A percentile compares a stretch with the other conserved stretches of the same genome.
Evolutionary conservation across 805 yeast genomes (phyloP).

Genomic region (Teunomyces aglyptinius): DNA sequence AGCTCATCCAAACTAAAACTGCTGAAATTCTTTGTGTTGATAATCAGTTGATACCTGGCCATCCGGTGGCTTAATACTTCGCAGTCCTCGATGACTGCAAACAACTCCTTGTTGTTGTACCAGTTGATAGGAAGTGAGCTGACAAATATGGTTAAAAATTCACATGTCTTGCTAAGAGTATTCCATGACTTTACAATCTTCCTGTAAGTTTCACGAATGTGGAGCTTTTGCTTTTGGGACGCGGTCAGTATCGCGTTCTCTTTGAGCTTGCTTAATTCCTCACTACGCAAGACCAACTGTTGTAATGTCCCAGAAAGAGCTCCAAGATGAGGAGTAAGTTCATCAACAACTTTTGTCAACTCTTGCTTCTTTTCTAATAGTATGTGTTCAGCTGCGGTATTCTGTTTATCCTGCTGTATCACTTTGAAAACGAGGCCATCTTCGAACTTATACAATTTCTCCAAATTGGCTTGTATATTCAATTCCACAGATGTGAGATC

Average conservation of each 20-base stretch:
- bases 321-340: neutral
- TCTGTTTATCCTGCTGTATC: conserved; percentile 10
- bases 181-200: conserved; percentile 19
- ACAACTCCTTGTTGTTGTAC: conserved; percentile 30
- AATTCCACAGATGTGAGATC: conserved; percentile 28
- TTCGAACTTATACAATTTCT: conserved; percentile 14
- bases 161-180: conserved; percentile 19
- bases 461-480: conserved; percentile 20
- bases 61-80: conserved; percentile 21
- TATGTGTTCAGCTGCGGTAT: neutral
- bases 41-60: conserved; percentile 15
- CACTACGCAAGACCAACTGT: neutral
- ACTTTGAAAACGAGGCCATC: conserved; percentile 14
- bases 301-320: neutral
- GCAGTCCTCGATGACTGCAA: conserved; percentile 27
- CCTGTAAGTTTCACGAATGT: conserved; percentile 4
- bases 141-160: conserved; percentile 32
- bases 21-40: conserved; percentile 15
- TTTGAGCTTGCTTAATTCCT: conserved; percentile 6
- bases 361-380: neutral
- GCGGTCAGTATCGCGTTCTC: neutral
- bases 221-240: neutral
- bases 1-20: conserved; percentile 18
- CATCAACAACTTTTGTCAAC: neutral
- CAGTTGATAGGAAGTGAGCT: conserved; percentile 35